phyloP scores from a whole-genome alignment of 225 moss, liverwort and hornwort species.

The Lunularia cruciata region DNA sequence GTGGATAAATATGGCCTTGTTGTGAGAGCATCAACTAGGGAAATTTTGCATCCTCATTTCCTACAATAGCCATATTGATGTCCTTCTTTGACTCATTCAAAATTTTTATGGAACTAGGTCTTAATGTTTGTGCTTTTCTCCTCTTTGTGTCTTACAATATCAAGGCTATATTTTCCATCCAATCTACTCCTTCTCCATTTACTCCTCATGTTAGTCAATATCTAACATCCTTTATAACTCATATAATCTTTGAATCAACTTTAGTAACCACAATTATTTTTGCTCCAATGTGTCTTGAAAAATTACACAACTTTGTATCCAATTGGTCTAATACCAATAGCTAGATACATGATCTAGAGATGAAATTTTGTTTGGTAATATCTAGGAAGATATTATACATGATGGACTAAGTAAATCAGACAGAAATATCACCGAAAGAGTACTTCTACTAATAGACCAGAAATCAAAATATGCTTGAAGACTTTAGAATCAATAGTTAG shows the following conservation, averaged over 20 bases:
- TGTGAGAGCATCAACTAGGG: background rate
- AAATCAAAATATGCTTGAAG: too few species aligned
- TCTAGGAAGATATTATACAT: too few species aligned
- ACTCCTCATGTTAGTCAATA: background rate
- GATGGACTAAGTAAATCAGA: too few species aligned
- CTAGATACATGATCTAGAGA: too few species aligned
- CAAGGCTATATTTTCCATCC: background rate
- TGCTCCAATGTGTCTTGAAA: background rate
- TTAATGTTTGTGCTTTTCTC: background rate
- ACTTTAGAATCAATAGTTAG: too few species aligned
- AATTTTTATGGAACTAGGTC: background rate
- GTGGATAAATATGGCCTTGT: background rate
- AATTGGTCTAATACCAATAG: background rate
- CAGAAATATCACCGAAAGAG: too few species aligned
- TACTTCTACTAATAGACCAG: too few species aligned
- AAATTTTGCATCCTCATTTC: background rate
- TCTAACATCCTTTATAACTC: background rate
- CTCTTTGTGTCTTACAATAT: background rate
- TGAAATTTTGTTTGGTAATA: too few species aligned
- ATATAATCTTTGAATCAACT: too few species aligned
- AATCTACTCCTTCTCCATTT: background rate
- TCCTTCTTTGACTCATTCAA: too few species aligned
- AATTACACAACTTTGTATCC: background rate
- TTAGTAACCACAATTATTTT: too few species aligned
- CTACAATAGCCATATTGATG: constrained; percentile 10